Evolutionary conservation across 2,329 filamentous ascomycete genomes (phyloP).

Genomic region (Elsinoe arachidis): DNA sequence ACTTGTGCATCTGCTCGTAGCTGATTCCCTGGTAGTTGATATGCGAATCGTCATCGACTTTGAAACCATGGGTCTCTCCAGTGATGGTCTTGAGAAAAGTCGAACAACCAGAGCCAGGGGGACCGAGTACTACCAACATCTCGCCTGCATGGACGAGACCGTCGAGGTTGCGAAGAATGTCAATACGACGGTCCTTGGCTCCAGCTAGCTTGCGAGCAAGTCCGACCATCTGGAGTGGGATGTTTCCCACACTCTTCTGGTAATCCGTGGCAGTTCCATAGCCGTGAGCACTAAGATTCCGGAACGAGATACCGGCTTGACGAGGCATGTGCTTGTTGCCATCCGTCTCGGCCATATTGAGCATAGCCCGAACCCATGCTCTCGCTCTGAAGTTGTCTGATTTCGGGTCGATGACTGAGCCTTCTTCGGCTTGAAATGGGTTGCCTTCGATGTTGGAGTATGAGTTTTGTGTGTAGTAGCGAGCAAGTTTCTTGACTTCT

Average conservation of each 20-base stretch:
- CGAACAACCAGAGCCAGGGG: conserved; percentile 62
- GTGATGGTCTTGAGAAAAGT: conserved; percentile 79
- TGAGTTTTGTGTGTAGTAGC: conserved; percentile 33
- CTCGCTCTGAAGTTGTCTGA: conserved; percentile 40
- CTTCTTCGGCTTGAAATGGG: conserved; percentile 32
- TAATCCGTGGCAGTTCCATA: conserved; percentile 42
- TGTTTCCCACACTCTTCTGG: conserved; percentile 43
- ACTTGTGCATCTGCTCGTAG: conserved; percentile 64
- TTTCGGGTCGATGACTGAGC: conserved; percentile 38
- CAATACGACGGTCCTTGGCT: conserved; percentile 29
- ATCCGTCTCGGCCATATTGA: conserved; percentile 38
- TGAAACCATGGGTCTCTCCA: conserved; percentile 74
- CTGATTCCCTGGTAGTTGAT: conserved; percentile 77
- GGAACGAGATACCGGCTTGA: conserved; percentile 40
- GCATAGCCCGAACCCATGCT: conserved; percentile 42
- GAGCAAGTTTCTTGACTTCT: conserved; percentile 34
- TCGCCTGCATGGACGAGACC: conserved; percentile 62
- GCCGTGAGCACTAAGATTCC: conserved; percentile 40
- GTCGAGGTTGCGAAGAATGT: conserved; percentile 61
- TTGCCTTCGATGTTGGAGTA: conserved; percentile 31
- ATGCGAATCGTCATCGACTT: conserved; percentile 58
- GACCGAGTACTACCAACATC: conserved; percentile 67
- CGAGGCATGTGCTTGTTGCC: conserved; percentile 33
- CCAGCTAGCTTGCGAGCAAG: conserved; percentile 29
- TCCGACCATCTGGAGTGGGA: conserved; percentile 35